A percentile compares a stretch with the other conserved stretches of the same genome.
Conservation (phyloP, 495 filamentous ascomycete genomes). For the Xylaria cubensis region DNA sequence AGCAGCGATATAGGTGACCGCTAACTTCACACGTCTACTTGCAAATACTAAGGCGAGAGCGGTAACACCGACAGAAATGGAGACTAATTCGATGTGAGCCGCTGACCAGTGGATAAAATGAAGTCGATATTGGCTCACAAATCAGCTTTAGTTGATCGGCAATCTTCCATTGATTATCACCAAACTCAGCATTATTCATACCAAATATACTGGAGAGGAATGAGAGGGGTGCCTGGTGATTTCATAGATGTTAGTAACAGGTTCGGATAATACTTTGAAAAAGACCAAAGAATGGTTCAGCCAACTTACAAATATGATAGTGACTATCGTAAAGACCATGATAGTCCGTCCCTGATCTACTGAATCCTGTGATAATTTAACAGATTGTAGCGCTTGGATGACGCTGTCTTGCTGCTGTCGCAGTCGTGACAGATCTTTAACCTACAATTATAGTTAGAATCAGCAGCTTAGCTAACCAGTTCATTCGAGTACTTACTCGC, state of each 20-base stretch:
- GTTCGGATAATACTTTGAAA: too few relatives aligned
- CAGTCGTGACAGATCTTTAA: constrained; percentile 52
- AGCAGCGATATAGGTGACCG: neutral
- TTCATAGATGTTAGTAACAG: neutral
- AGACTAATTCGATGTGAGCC: neutral
- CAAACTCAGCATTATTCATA: constrained; percentile 28
- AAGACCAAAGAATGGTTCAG: neutral
- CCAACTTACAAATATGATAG: constrained; percentile 47
- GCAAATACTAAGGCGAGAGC: neutral
- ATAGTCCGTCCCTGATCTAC: constrained; percentile 57
- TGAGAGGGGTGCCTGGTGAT: constrained; percentile 16
- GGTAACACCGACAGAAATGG: constrained; percentile 4
- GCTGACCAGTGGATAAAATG: neutral
- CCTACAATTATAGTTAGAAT: neutral
- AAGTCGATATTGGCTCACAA: neutral
- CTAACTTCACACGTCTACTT: constrained; percentile 8
- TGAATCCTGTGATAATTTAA: constrained; percentile 56
- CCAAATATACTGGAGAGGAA: constrained; percentile 29
- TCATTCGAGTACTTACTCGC: neutral
- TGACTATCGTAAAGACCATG: constrained; percentile 64
- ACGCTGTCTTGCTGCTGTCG: constrained; percentile 64
- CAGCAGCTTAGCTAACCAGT: neutral
- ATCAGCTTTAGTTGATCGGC: constrained; percentile 16
- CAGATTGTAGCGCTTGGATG: constrained; percentile 56
- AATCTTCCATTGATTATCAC: constrained; percentile 14